Percentiles rank a stretch among this genome's conserved stretches.
Conservation (phyloP, 352 stramenopile genomes). For the Pythium vanterpoolii region DNA sequence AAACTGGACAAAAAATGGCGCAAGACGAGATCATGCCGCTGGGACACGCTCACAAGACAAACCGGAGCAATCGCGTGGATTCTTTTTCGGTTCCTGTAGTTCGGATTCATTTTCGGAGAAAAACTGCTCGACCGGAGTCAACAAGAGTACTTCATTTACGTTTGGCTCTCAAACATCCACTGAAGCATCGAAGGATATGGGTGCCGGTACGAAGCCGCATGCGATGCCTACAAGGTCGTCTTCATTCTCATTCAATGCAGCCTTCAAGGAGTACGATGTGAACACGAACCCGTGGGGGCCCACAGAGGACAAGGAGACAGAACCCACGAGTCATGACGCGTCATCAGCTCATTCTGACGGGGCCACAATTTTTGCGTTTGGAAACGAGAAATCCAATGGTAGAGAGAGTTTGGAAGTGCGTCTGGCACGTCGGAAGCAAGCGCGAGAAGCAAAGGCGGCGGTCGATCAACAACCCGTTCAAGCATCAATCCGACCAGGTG, state of each 20-base stretch:
- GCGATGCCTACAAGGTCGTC: background rate
- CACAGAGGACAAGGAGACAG: background rate
- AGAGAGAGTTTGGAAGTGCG: constrained; percentile 13
- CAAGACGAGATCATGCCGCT: background rate
- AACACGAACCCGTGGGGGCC: background rate
- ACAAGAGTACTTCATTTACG: background rate
- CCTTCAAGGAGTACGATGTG: constrained; percentile 16
- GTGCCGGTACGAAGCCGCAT: no score
- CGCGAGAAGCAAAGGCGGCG: constrained; percentile 9
- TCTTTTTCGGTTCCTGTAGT: background rate
- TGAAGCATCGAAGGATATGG: background rate
- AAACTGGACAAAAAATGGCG: background rate
- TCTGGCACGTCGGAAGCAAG: constrained; percentile 11
- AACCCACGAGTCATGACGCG: background rate
- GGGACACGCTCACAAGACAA: background rate
- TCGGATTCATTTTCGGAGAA: background rate
- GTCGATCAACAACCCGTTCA: background rate
- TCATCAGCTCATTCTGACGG: background rate
- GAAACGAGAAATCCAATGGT: background rate
- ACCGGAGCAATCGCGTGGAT: background rate
- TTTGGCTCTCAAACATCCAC: background rate
- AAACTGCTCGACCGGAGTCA: background rate
- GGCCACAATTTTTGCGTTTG: background rate
- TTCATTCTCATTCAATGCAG: constrained; percentile 20
- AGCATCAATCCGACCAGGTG: background rate